These are phyloP conservation scores for Apostasia shenzhenica DNA, from an alignment of 106 monocot genomes.

Conservation along the genomic window DNA sequence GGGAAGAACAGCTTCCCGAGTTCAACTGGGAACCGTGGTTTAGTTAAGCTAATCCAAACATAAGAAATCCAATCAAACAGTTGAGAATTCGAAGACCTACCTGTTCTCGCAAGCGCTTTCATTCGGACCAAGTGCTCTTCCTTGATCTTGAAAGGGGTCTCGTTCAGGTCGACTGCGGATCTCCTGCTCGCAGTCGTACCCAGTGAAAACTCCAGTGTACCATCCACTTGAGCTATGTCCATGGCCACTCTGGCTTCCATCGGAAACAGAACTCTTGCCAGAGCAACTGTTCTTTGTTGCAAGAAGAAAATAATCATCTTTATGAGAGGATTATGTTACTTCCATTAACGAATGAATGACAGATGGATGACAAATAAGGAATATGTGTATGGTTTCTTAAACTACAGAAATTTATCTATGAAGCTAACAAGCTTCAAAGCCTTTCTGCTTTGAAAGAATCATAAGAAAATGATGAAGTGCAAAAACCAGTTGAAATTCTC, in stretches of 20 bases:
- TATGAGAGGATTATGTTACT: not conserved
- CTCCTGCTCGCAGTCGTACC: slow-evolving; percentile 16
- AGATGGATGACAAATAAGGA: too few relatives aligned
- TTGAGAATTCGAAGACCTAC: slow-evolving; percentile 14
- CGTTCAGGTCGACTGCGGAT: slow-evolving; percentile 51
- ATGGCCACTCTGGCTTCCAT: slow-evolving; percentile 81
- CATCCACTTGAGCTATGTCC: slow-evolving; percentile 83
- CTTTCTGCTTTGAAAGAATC: too few relatives aligned
- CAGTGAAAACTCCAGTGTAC: slow-evolving; percentile 71
- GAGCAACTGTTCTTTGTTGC: slow-evolving; percentile 44
- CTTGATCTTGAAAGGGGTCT: slow-evolving; percentile 57
- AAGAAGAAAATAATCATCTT: not conserved
- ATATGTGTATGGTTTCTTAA: not conserved
- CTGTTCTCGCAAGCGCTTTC: slow-evolving; percentile 69
- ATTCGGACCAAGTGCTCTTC: slow-evolving; percentile 58
- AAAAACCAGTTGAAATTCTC: too few relatives aligned
- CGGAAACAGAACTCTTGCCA: slow-evolving; percentile 72
- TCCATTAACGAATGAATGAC: too few relatives aligned
- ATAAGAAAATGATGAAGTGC: too few relatives aligned
- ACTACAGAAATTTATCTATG: not conserved
- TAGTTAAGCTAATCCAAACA: not conserved
- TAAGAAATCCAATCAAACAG: too few relatives aligned
- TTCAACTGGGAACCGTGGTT: slow-evolving; percentile 41
- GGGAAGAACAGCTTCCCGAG: slow-evolving; percentile 77
- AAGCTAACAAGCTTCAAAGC: too few relatives aligned